Base-by-base conservation (phyloP, 495 filamentous ascomycete species). In the Podospora tetraspora region DNA sequence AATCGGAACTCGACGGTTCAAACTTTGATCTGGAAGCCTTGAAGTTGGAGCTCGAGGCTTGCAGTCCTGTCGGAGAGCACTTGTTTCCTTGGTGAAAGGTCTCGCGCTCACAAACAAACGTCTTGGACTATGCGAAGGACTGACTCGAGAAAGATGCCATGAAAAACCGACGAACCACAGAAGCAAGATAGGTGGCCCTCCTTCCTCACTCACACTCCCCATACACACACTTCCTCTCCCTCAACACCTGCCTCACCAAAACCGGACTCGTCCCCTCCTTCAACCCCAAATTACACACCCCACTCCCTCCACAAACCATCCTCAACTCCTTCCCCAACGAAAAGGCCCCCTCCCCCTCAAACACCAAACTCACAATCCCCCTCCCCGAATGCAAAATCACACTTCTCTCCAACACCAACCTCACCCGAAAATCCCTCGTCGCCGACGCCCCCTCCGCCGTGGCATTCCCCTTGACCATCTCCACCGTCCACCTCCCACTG, bases 241-340 rank as follows among this genome's bases (percentile, higher is more conserved):
- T 34, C 58, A 67, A n/a, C 30, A 25, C 37, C 59, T 67, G 59
- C 10, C 43, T 56, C 11, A 67, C 65, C 34, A 67, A 24, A 2
- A 68, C 59, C 21, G 43, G 61, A 7, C 34, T n/a, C 57, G 13
- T 66, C 30, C 65, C 69, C 13, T 68, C 66, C 68, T 72, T 70
- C 70, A 74, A 57, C 52, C 61, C 66, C 57, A 60, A 70, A 27
- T 25, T 67, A 59, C 72, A 74, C 13, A 70, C 63, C 7, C 72
- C 70, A 27, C 72, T 68, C 1, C 63, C 72, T 1, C 66, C 67
- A 27, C 72, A 74, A n/a, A 66, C 56, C 27, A 66, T 59, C 24
- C 57, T 21, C 61, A 71, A 9, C 19, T 74, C 69, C 16, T 66
- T 63, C 30, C 60, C 68, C 1, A 70, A 30, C n/a, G 27, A 52